Evolutionary conservation across 2,329 filamentous ascomycete species (phyloP).

Genomic region (Monilinia polystroma): DNA sequence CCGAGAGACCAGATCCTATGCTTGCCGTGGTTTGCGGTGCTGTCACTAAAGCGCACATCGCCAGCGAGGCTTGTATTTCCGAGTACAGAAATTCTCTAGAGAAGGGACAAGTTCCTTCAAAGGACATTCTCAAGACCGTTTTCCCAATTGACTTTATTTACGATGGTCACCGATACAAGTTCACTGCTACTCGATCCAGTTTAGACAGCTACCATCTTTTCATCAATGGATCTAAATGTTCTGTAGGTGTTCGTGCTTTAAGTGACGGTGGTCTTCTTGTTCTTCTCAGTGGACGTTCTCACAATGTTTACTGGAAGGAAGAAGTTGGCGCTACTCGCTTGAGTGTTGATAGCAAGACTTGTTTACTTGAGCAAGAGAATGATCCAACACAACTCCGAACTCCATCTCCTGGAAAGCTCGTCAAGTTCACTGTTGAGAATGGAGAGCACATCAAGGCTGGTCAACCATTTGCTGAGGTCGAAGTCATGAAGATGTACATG

Average conservation of each 20-base stretch:
- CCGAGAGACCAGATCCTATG: constrained; percentile 89
- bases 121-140: constrained; percentile 95
- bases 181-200: constrained; percentile 91
- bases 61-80: constrained; percentile 83
- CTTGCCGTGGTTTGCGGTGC: constrained; percentile 95
- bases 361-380: constrained; percentile 96
- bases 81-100: constrained; percentile 88
- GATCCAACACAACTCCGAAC: constrained; percentile 95
- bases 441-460: constrained; percentile 90
- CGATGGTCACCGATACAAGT: constrained; percentile 94
- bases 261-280: constrained; percentile 92
- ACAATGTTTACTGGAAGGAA: constrained; percentile 99
- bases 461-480: constrained; percentile 92
- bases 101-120: constrained; percentile 95
- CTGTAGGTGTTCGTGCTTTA: constrained; percentile 86
- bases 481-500: constrained; percentile 99
- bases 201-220: constrained; percentile 94
- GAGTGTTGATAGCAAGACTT: constrained; percentile 97
- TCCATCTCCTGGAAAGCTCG: constrained; percentile 93
- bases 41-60: constrained; percentile 89
- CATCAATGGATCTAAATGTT: constrained; percentile 97
- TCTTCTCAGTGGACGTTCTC: constrained; percentile 85
- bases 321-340: constrained; percentile 93
- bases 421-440: constrained; percentile 96
- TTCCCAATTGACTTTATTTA: constrained; percentile 99